Conservation (phyloP, 495 filamentous ascomycete genomes). For the Hypoxylon cercidicola region DNA sequence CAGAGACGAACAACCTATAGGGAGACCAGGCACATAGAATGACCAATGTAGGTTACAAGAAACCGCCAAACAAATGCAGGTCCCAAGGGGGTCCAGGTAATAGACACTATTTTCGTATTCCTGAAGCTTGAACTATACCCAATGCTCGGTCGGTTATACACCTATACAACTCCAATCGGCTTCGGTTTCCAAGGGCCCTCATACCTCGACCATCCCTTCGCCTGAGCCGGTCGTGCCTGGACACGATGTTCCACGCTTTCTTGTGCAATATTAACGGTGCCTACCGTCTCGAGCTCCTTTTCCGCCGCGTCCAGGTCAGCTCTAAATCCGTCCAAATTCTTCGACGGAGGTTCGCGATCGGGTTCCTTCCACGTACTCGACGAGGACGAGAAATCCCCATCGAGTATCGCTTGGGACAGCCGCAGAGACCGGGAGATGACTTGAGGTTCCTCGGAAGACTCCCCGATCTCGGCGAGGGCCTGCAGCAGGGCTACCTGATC, state of each 20-base stretch:
- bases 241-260: constrained; percentile 17
- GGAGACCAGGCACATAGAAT: too few species aligned
- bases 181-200: constrained; percentile 67
- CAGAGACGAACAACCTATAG: too few species aligned
- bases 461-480: constrained; percentile 48
- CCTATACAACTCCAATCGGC: constrained; percentile 67
- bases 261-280: constrained; percentile 2
- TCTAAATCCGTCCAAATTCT: constrained; percentile 45
- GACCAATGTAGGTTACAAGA: too few species aligned
- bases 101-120: too few species aligned
- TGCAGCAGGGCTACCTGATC: constrained; percentile 41
- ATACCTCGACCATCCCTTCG: constrained; percentile 62
- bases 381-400: constrained; percentile 39
- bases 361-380: constrained; percentile 21
- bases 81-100: too few species aligned
- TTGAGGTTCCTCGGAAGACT: constrained; percentile 45
- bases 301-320: constrained; percentile 43
- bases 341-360: constrained; percentile 8
- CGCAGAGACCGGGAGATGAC: constrained; percentile 49
- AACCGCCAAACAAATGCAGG: too few species aligned
- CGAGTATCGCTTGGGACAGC: constrained; percentile 45
- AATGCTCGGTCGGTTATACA: not conserved
- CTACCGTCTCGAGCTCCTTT: constrained; percentile 32
- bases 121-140: too few species aligned
- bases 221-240: constrained; percentile 20